Evolutionary conservation across 2,329 filamentous ascomycete genomes (phyloP).

Genomic region (Fulvia fulva): DNA sequence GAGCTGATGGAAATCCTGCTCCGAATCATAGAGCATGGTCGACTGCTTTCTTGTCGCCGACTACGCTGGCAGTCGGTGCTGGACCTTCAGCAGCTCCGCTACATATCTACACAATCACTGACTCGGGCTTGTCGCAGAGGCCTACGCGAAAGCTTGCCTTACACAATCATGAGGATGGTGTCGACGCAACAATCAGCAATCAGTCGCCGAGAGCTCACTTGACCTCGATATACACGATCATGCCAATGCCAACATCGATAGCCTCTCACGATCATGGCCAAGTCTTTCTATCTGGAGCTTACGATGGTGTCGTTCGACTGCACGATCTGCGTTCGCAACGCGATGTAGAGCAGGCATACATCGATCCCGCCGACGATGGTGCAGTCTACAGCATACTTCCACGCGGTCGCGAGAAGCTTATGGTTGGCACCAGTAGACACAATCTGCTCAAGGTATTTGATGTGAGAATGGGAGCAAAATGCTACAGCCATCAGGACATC

Average conservation of each 20-base stretch:
- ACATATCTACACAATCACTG: slow-evolving; percentile 49
- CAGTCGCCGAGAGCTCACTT: slow-evolving; percentile 29
- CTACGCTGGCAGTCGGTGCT: slow-evolving; percentile 50
- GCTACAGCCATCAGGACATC: slow-evolving; percentile 31
- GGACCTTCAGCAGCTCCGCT: slow-evolving; percentile 43
- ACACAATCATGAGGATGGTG: slow-evolving; percentile 25
- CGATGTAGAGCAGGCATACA: slow-evolving; percentile 46
- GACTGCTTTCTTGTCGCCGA: slow-evolving; percentile 50
- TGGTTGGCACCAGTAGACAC: slow-evolving; percentile 56
- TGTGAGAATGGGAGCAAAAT: slow-evolving; percentile 46
- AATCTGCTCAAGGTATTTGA: slow-evolving; percentile 61
- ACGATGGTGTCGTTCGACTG: slow-evolving; percentile 55
- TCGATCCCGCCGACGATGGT: slow-evolving; percentile 55
- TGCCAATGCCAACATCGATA: slow-evolving; percentile 36
- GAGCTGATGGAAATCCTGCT: slow-evolving; percentile 17
- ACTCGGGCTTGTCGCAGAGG: slow-evolving; percentile 39
- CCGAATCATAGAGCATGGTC: slow-evolving; percentile 42
- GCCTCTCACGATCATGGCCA: slow-evolving; percentile 37
- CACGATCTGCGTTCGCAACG: slow-evolving; percentile 57
- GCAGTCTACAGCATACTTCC: slow-evolving; percentile 57
- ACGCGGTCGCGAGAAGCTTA: slow-evolving; percentile 54
- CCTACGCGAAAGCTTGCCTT: slow-evolving; percentile 40
- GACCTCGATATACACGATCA: slow-evolving; percentile 46
- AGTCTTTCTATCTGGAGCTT: slow-evolving; percentile 58
- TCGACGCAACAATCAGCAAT: slow-evolving; percentile 10